Evolutionary conservation across 257 asterid species (phyloP), one percentile per base, ranked within the genome.

Genomic region (Nicotiana otophora): DNA sequence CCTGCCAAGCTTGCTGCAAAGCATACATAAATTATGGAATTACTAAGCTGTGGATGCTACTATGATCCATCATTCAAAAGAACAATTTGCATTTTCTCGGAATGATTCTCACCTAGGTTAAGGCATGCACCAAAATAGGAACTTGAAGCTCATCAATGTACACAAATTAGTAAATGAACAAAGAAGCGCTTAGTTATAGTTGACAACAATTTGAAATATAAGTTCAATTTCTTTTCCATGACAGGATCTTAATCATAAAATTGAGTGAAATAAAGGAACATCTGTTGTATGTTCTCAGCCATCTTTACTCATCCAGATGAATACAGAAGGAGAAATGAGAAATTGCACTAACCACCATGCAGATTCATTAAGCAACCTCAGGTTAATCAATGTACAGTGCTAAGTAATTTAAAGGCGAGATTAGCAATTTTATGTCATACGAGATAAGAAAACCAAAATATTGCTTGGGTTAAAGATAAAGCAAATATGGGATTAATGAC

Each of bases 1-100:
- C 84, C 82, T 86, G 84, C 80, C 79, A 31, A 69, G 82, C 75
- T 72, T 54, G 89, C 93, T 89, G 83, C 79, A 80, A 76, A 83
- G 33, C 42, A 48, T 67, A 39, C 77, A 46, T 46, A 70, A 81
- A 19, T 54, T 26, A 8, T 26, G 80, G 54, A 46, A 12, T 48
- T 48, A 75, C 9, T 23, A 75, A 51, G 51, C 26, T 12, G 16
- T 1, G 63, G 80, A 5, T 72, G 61, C 61, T 70, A 5, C 58
- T 39, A 53, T 68, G 78, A 36, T 39, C 54, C 55, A 36, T 19
- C 77, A 68, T 68, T 20, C 34, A 70, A 42, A 70, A 42, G 12
- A 0, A 42, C 28, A 39, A 2, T 72, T 46, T 72, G 2, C 16
- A 12, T 23, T 23, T 72, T 5, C 60, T 16, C 12, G 2, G 14